Base-by-base conservation (phyloP, 2,329 filamentous ascomycete genomes). In the Penicillium sp. region DNA sequence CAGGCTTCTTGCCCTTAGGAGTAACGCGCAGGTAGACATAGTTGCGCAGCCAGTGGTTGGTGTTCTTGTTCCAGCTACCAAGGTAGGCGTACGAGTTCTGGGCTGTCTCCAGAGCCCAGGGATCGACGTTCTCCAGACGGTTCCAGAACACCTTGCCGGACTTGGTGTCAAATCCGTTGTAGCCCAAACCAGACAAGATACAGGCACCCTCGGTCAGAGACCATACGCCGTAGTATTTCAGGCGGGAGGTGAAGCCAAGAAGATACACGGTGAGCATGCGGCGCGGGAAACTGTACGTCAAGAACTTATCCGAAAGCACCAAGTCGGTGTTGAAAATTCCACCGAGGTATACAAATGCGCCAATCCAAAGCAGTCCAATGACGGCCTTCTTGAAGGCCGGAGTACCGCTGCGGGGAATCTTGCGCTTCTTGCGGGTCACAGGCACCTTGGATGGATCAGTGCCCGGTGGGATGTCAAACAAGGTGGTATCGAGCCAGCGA, bases 151-250 rank as follows among this genome's bases (percentile, higher is more conserved):
- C 87, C 69, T 89, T 91, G 55, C 90, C 92, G 0, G 90, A 93
- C 52, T 84, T 83, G 2, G 89, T 85, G 69, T 99, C 92, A 18
- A 99, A 81, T 29, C 94, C 93, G 67, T 96, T 96, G 77, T 94
- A 99, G 42, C 94, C 94, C 62, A 99, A 84, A 5, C 94, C 94
- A 8, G 91, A 88, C 18, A 99, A 83, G 59, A 99, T 97, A 69
- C 94, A 99, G 18, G 93, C 87, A 18, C 94, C 94, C 74, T 99
- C 94, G 0, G 93, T 92, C 64, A 99, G 76, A 37, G 85, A 87
- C 94, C 94, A 99, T 4, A 96, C 92, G 33, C 92, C 94, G 67
- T 99, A 99, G 77, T 97, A 99, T 77, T 99, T 99, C 67, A 90
- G 85, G 22, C 94, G 86, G 5, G 89, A 82, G 1, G 89, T 89